Conservation (phyloP, 2,329 filamentous ascomycete genomes). For the Tolypocladium tundrense region DNA sequence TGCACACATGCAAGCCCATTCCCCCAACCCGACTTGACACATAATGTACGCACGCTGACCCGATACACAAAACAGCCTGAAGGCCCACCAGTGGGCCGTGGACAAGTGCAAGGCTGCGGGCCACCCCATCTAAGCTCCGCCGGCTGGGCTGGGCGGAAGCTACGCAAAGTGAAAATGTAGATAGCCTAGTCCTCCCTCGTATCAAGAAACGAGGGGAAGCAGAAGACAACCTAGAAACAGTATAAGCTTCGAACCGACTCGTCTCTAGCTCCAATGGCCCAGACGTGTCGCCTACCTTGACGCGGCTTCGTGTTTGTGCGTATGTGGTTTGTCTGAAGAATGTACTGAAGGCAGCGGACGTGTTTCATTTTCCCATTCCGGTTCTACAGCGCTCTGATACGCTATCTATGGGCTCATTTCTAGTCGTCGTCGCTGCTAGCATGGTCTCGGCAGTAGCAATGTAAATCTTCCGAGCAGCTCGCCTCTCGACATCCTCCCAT, state of each 20-base stretch:
- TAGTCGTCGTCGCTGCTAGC: background rate
- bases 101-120: background rate
- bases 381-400: too few species aligned
- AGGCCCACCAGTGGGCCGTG: background rate
- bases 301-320: background rate
- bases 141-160: background rate
- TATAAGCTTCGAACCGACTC: background rate
- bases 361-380: background rate
- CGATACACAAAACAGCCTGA: background rate
- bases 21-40: background rate
- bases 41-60: background rate
- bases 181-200: background rate
- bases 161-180: background rate
- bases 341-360: background rate
- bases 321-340: background rate
- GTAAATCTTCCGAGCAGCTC: background rate
- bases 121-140: background rate
- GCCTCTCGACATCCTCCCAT: background rate
- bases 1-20: background rate
- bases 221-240: background rate
- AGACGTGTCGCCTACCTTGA: background rate
- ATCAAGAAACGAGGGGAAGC: background rate
- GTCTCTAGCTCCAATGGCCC: background rate
- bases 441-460: background rate
- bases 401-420: background rate